Percentiles rank a stretch among this genome's conserved stretches.
Evolutionary conservation across 2,329 filamentous ascomycete genomes (phyloP).

Genomic region (Periconia macrospinosa): DNA sequence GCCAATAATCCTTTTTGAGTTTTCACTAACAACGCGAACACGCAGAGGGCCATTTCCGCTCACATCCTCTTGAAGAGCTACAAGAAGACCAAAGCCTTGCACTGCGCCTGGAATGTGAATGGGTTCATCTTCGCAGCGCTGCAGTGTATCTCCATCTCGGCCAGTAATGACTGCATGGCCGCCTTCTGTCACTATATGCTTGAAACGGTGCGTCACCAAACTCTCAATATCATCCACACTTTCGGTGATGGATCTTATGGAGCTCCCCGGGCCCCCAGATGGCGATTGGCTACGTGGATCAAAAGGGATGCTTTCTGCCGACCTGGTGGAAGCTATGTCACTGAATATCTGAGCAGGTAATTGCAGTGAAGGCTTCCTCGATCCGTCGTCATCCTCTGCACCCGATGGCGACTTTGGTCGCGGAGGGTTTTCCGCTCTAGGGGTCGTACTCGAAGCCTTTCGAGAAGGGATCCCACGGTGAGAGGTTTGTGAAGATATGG

Average conservation of each 20-base stretch:
- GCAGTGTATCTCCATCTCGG: conserved; percentile 68
- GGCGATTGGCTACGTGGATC: background rate
- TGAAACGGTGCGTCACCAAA: conserved; percentile 73
- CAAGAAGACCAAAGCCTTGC: conserved; percentile 76
- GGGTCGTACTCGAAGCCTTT: conserved; percentile 5
- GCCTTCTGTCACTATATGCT: conserved; percentile 73
- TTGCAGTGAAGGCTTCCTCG: conserved; percentile 14
- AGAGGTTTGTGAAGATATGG: conserved; percentile 27
- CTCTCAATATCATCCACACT: conserved; percentile 47
- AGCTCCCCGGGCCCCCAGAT: conserved; percentile 18
- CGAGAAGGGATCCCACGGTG: conserved; percentile 14
- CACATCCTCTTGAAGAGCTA: conserved; percentile 71
- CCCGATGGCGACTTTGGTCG: conserved; percentile 1
- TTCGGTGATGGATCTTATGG: conserved; percentile 38
- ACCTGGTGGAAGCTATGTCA: conserved; percentile 35
- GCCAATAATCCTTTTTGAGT: conserved; percentile 73
- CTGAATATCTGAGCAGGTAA: conserved; percentile 39
- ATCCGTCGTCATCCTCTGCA: conserved; percentile 8
- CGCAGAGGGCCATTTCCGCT: conserved; percentile 63
- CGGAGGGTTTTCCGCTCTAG: conserved; percentile 10
- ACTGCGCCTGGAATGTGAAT: conserved; percentile 84
- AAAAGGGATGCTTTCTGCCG: conserved; percentile 21
- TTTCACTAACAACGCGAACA: conserved; percentile 79
- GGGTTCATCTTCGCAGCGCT: conserved; percentile 87
- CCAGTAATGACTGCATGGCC: conserved; percentile 85